A percentile compares a stretch with the other conserved stretches of the same genome.
These are phyloP conservation scores for Verticillium tricorpus DNA, from an alignment of 2,329 filamentous ascomycete species.

Conservation along the genomic window DNA sequence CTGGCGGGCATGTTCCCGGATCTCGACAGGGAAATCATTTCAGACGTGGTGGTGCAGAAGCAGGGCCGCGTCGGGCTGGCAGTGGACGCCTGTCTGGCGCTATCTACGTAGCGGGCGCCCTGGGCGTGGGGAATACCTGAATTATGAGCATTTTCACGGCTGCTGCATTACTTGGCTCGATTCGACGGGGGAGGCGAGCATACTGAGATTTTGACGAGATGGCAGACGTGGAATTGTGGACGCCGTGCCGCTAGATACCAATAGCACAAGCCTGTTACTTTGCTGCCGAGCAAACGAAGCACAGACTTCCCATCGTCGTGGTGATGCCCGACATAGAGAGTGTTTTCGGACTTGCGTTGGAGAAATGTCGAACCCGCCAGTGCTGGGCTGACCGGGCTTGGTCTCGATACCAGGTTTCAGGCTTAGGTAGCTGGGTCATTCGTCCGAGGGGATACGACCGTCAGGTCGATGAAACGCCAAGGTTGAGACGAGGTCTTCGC, in stretches of 20 bases:
- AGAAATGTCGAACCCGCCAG: too few relatives aligned
- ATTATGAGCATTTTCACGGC: neutral
- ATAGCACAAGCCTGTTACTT: neutral
- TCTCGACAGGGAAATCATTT: constrained; percentile 88
- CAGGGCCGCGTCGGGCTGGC: constrained; percentile 84
- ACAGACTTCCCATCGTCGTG: neutral
- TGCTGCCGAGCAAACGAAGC: neutral
- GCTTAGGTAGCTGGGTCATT: neutral
- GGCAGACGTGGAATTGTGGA: neutral
- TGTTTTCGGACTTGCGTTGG: too few relatives aligned
- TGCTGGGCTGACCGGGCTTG: neutral
- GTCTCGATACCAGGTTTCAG: neutral
- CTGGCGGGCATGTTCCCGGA: constrained; percentile 95
- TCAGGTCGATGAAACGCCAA: neutral
- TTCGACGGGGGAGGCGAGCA: neutral
- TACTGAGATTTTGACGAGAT: neutral
- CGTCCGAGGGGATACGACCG: neutral
- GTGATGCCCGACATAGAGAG: neutral
- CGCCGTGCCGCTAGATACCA: neutral
- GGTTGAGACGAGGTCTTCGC: neutral
- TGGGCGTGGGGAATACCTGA: neutral
- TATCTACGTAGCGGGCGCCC: constrained; percentile 38
- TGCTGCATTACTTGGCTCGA: neutral
- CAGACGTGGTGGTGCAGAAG: constrained; percentile 94
- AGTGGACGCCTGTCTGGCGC: constrained; percentile 79